Conservation (phyloP, 495 filamentous ascomycete species). For the Lichenothelia convexa region DNA sequence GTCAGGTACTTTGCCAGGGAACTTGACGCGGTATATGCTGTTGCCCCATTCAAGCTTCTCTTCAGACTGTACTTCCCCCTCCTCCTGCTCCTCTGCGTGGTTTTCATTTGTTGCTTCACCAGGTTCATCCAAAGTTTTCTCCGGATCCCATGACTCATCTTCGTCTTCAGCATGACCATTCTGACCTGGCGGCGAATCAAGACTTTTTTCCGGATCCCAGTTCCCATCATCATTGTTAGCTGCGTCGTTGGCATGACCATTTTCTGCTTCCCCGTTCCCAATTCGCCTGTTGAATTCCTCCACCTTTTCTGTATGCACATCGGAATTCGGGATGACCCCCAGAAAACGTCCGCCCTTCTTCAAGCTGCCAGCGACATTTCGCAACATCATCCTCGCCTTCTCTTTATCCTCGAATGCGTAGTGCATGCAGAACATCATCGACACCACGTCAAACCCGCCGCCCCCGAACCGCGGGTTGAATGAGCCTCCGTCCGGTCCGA, state of each 20-base stretch:
- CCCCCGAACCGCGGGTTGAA: slow-evolving; percentile 41
- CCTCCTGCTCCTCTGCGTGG: slow-evolving; percentile 15
- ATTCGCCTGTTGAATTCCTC: slow-evolving; percentile 25
- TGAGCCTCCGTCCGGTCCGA: slow-evolving; percentile 36
- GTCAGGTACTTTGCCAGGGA: slow-evolving; percentile 46
- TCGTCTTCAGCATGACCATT: slow-evolving; percentile 7
- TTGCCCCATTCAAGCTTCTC: slow-evolving; percentile 73
- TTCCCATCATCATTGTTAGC: slow-evolving; percentile 3
- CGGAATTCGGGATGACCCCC: slow-evolving; percentile 83
- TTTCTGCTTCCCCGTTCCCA: slow-evolving; percentile 4
- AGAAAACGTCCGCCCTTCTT: slow-evolving; percentile 91
- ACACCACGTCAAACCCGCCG: slow-evolving; percentile 86
- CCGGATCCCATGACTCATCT: slow-evolving; percentile 20
- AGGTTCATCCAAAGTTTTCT: slow-evolving; percentile 13
- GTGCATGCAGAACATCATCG: slow-evolving; percentile 99
- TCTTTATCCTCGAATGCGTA: slow-evolving; percentile 85
- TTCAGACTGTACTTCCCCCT: slow-evolving; percentile 30
- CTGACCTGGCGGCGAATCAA: neutral
- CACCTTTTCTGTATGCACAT: slow-evolving; percentile 52
- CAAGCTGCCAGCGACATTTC: slow-evolving; percentile 72
- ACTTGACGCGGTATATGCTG: slow-evolving; percentile 71
- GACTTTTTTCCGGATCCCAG: slow-evolving; percentile 14
- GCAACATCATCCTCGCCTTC: slow-evolving; percentile 78
- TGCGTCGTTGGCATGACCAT: slow-evolving; percentile 2
- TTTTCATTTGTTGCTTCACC: slow-evolving; percentile 5